Evolutionary conservation across 768 basidiomycete species (phyloP).

Genomic region (Cytidiella melzeri): DNA sequence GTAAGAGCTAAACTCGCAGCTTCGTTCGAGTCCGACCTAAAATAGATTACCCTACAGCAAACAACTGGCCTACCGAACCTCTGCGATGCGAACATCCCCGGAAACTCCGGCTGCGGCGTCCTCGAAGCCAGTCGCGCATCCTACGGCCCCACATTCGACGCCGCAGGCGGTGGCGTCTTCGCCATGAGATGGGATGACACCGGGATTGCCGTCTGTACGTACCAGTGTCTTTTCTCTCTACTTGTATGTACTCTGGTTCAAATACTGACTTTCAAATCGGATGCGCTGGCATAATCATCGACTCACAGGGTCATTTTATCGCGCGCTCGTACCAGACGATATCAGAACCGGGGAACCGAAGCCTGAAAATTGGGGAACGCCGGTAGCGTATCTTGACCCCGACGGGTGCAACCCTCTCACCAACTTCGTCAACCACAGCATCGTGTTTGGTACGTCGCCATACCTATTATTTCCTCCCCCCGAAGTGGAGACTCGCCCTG

Average conservation of each 20-base stretch:
- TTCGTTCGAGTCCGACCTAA: too few species aligned
- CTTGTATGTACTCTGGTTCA: neutral
- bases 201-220: slow-evolving; percentile 71
- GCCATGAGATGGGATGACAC: slow-evolving; percentile 85
- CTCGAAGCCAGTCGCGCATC: slow-evolving; percentile 77
- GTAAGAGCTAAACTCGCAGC: neutral
- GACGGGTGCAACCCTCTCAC: slow-evolving; percentile 48
- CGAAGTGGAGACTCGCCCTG: too few species aligned
- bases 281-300: neutral
- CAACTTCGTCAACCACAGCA: slow-evolving; percentile 64
- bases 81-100: slow-evolving; percentile 36
- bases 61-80: slow-evolving; percentile 44
- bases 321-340: slow-evolving; percentile 67
- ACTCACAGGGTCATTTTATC: slow-evolving; percentile 71
- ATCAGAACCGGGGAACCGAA: slow-evolving; percentile 54
- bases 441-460: slow-evolving; percentile 59
- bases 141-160: slow-evolving; percentile 79
- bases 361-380: slow-evolving; percentile 63
- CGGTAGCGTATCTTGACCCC: slow-evolving; percentile 54
- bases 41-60: slow-evolving; percentile 44
- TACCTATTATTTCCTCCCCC: too few species aligned
- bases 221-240: slow-evolving; percentile 7
- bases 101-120: slow-evolving; percentile 72
- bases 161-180: slow-evolving; percentile 76
- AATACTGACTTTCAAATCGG: neutral